A percentile compares a stretch with the other conserved stretches of the same genome.
These are phyloP conservation scores for Luffa aegyptiaca DNA, from an alignment of 306 rosid genomes.

Conservation along the genomic window DNA sequence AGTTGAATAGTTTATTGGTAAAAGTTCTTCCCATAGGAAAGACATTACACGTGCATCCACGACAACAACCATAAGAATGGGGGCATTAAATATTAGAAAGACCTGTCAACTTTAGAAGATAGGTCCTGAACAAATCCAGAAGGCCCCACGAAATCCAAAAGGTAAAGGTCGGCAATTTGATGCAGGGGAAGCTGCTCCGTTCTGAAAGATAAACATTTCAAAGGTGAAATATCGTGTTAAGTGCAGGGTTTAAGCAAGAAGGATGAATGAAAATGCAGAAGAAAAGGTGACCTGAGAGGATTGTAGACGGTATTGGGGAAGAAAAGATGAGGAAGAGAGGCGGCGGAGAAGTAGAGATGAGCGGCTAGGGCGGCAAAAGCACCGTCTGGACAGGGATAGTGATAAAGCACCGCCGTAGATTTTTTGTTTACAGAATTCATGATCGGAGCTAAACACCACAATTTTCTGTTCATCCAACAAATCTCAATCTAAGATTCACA, in stretches of 20 bases:
- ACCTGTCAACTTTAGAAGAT: constrained; percentile 44
- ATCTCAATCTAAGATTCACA: background rate
- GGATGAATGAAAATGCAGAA: background rate
- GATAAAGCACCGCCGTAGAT: constrained; percentile 58
- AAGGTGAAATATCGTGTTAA: background rate
- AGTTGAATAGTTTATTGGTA: background rate
- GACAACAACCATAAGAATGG: background rate
- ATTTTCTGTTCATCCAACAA: background rate
- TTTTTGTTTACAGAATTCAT: background rate
- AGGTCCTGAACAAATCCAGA: constrained; percentile 55
- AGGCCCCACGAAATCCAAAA: constrained; percentile 73
- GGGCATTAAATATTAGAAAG: background rate
- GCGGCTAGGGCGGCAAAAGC: constrained; percentile 86
- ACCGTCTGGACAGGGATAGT: constrained; percentile 91
- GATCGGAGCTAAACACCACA: background rate
- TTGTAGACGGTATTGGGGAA: constrained; percentile 72
- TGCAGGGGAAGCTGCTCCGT: constrained; percentile 48
- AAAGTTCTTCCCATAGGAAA: background rate
- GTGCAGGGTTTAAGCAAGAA: background rate
- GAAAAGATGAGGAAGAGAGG: constrained; percentile 39
- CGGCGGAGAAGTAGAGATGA: constrained; percentile 64
- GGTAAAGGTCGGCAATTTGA: constrained; percentile 52
- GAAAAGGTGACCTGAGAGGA: constrained; percentile 33
- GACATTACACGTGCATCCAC: background rate
- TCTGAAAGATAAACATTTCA: constrained; percentile 10